Percentiles rank a stretch among this genome's conserved stretches.
phyloP scores from a whole-genome alignment of 2,329 filamentous ascomycete species.

The Epicoccum nigrum region DNA sequence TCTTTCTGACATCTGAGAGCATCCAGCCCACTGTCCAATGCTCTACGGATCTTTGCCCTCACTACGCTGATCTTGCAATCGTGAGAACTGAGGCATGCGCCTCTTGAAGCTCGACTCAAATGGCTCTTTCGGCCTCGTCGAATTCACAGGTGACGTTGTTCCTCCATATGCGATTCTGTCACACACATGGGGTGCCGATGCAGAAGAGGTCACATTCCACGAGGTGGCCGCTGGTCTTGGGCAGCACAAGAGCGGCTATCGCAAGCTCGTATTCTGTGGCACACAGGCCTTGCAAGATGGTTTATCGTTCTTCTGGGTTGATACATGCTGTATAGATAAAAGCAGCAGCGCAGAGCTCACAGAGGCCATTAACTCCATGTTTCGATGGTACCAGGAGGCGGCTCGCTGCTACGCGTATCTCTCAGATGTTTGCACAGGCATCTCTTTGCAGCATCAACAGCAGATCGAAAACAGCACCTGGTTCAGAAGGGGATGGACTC shows the following conservation, averaged over 20 bases:
- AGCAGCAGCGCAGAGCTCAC: not conserved
- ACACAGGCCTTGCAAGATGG: not conserved
- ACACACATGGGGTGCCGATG: not conserved
- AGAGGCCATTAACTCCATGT: slow-evolving; percentile 1
- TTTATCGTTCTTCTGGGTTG: not conserved
- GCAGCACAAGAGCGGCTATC: not conserved
- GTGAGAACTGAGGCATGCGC: not conserved
- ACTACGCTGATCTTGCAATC: too few species aligned
- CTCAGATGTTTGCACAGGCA: not conserved
- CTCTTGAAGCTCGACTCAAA: not conserved
- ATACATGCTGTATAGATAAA: slow-evolving; percentile 2
- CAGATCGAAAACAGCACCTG: slow-evolving; percentile 3
- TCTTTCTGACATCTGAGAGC: not conserved
- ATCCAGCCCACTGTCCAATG: too few species aligned
- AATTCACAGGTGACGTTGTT: not conserved
- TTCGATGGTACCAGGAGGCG: not conserved
- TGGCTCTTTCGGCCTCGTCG: not conserved
- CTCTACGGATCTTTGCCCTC: too few species aligned
- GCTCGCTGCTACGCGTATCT: not conserved
- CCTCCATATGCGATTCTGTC: not conserved
- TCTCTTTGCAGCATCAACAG: not conserved
- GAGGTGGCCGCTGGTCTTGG: not conserved
- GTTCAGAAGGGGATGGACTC: slow-evolving; percentile 16
- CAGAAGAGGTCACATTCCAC: not conserved
- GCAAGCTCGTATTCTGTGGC: slow-evolving; percentile 1